Evolutionary conservation across 2,329 filamentous ascomycete genomes (phyloP).

Genomic region (Penicillium sp.): DNA sequence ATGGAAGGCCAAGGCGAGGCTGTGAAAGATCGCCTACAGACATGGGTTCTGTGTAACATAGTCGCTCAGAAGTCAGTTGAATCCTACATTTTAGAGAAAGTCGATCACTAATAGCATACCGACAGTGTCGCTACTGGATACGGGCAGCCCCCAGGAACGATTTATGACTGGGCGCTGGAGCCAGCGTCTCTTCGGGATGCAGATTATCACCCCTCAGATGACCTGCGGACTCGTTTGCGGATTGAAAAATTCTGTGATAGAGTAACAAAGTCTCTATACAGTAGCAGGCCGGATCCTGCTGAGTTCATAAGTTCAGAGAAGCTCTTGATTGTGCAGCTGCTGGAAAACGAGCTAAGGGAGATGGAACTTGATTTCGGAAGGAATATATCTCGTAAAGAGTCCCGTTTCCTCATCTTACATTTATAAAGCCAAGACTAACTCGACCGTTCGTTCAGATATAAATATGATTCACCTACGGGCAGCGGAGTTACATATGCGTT

Average conservation of each 20-base stretch:
- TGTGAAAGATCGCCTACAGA: constrained; percentile 65
- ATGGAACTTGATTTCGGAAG: constrained; percentile 58
- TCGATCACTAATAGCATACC: constrained; percentile 14
- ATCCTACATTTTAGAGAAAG: neutral
- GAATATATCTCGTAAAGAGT: constrained; percentile 37
- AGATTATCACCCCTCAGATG: constrained; percentile 53
- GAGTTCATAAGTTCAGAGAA: constrained; percentile 52
- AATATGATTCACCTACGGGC: constrained; percentile 53
- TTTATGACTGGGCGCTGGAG: constrained; percentile 62
- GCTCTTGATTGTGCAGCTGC: constrained; percentile 47
- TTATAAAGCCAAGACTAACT: constrained; percentile 18
- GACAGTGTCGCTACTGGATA: constrained; percentile 65
- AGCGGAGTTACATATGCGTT: constrained; percentile 50
- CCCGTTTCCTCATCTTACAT: neutral
- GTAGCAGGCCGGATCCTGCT: constrained; percentile 58
- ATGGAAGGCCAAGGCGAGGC: constrained; percentile 63
- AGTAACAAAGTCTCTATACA: constrained; percentile 62
- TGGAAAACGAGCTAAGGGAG: constrained; percentile 52
- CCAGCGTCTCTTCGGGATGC: constrained; percentile 50
- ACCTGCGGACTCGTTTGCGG: constrained; percentile 56
- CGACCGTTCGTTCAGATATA: constrained; percentile 37
- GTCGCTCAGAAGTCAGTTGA: constrained; percentile 65
- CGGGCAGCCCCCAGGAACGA: constrained; percentile 66
- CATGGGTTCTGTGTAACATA: constrained; percentile 70
- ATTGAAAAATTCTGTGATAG: constrained; percentile 64